Conservation (phyloP, 2,329 filamentous ascomycete genomes). For the Claviceps pazoutovae region DNA sequence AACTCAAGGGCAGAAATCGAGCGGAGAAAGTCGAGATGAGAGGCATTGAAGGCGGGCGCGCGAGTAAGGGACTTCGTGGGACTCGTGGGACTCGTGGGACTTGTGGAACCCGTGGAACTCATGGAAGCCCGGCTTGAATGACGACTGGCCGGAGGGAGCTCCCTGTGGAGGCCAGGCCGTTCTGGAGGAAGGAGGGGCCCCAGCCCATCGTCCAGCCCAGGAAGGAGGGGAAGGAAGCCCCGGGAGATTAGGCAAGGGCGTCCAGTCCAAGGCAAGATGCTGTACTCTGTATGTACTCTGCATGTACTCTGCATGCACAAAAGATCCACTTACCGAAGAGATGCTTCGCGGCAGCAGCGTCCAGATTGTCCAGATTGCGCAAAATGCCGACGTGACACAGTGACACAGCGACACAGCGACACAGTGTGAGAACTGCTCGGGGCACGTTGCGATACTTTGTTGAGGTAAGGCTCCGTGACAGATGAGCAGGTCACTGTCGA, state of each 20-base stretch:
- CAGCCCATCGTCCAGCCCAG: too few species aligned
- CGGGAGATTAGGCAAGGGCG: not conserved
- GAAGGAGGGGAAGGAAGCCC: not conserved
- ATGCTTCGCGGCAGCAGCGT: not conserved
- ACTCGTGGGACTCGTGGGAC: not conserved
- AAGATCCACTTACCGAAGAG: not conserved
- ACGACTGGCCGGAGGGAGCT: not conserved
- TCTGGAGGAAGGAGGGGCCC: not conserved
- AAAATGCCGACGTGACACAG: too few species aligned
- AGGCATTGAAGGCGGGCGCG: not conserved
- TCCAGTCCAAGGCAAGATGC: too few species aligned
- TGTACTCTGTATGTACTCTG: too few species aligned
- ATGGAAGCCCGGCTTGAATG: not conserved
- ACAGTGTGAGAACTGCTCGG: too few species aligned
- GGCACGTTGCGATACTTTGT: not conserved
- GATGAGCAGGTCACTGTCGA: conserved; percentile 1
- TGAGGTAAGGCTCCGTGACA: not conserved
- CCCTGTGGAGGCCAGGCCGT: not conserved
- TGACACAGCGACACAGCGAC: too few species aligned
- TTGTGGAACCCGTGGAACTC: not conserved
- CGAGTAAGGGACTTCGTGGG: not conserved
- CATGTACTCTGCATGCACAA: too few species aligned
- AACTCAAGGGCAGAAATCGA: not conserved
- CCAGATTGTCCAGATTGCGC: not conserved
- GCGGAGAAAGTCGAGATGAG: too few species aligned